Conservation (phyloP, 106 monocot genomes). For the Hemerocallis citrina region DNA sequence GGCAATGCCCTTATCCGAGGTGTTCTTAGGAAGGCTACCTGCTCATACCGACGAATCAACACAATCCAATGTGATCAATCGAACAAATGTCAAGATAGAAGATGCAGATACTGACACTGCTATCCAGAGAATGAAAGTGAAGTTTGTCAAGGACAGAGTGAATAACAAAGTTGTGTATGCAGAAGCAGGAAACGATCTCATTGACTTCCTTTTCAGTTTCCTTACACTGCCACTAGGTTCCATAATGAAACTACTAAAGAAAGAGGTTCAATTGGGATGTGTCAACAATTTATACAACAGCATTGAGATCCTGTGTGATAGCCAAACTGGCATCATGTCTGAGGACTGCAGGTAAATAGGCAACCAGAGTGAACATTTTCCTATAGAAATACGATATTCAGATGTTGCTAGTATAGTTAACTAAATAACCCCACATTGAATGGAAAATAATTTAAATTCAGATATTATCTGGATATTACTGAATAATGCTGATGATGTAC, state of each 20-base stretch:
- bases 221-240: slow-evolving; percentile 41
- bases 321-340: slow-evolving; percentile 11
- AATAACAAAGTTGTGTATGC: slow-evolving; percentile 33
- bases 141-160: slow-evolving; percentile 19
- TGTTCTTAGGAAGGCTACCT: no score
- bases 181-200: slow-evolving; percentile 36
- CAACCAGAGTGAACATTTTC: no score
- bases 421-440: no score
- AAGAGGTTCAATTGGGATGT: slow-evolving; percentile 12
- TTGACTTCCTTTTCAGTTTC: slow-evolving; percentile 35
- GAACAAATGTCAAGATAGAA: no score
- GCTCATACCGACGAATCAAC: no score
- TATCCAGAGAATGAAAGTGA: slow-evolving; percentile 15
- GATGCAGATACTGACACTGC: neutral
- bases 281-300: slow-evolving; percentile 37
- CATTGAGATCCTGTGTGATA: slow-evolving; percentile 14
- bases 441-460: no score
- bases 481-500: no score
- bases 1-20: no score
- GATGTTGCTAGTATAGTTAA: no score
- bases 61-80: no score
- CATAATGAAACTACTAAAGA: slow-evolving; percentile 13
- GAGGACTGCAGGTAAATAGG: slow-evolving; percentile 13
- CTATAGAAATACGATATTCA: no score
- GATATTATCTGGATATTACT: no score